A percentile compares a stretch with the other conserved stretches of the same genome.
Conservation (phyloP, 2,329 filamentous ascomycete species). For the Hymenoscyphus albidus region DNA sequence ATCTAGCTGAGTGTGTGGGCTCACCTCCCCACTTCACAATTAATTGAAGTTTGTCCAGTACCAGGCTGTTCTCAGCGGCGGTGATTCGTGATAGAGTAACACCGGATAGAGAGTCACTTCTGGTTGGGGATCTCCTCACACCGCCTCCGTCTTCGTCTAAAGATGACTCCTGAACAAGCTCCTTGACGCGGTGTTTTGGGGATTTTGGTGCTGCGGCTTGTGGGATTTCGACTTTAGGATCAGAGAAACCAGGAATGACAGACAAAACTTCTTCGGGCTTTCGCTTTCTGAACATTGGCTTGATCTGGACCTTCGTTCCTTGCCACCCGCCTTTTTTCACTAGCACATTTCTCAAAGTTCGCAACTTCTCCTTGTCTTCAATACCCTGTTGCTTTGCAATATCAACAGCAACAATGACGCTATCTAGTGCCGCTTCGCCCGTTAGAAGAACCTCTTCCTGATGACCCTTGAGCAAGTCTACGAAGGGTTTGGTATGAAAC, state of each 20-base stretch:
- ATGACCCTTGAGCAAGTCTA: constrained; percentile 89
- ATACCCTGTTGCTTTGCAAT: constrained; percentile 71
- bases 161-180: constrained; percentile 12
- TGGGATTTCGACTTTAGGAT: constrained; percentile 18
- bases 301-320: constrained; percentile 97
- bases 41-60: constrained; percentile 92
- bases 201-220: constrained; percentile 20
- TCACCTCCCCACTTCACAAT: constrained; percentile 99
- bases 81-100: constrained; percentile 92
- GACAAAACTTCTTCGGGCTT: constrained; percentile 56
- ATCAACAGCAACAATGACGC: constrained; percentile 85
- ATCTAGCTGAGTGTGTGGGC: constrained; percentile 93
- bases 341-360: constrained; percentile 76
- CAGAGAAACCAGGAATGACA: constrained; percentile 9
- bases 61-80: constrained; percentile 85
- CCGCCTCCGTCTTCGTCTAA: constrained; percentile 30
- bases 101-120: constrained; percentile 82
- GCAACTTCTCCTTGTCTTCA: constrained; percentile 86
- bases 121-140: constrained; percentile 49
- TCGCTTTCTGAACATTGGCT: constrained; percentile 96
- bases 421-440: constrained; percentile 82
- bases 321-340: constrained; percentile 91
- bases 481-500: constrained; percentile 94
- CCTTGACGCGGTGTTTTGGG: constrained; percentile 12
- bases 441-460: constrained; percentile 94